Evolutionary conservation across 768 basidiomycete genomes (phyloP).

Genomic region (Rhodosporidiobolus odoratus): DNA sequence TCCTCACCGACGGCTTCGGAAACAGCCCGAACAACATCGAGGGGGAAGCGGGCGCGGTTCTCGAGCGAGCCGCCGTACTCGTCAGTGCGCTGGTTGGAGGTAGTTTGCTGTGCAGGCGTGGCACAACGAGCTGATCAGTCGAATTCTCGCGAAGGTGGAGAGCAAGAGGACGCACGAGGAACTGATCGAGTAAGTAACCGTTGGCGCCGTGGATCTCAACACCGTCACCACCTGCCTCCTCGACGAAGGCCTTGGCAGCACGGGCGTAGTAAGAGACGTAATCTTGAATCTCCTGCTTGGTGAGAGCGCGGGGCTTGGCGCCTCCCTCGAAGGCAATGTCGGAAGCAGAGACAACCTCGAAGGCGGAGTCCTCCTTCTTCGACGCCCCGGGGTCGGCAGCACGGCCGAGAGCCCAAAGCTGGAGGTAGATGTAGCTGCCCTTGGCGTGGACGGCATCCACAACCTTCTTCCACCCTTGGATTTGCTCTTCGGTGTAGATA

Average conservation of each 20-base stretch:
- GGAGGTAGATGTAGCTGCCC: slow-evolving; percentile 55
- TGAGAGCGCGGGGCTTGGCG: slow-evolving; percentile 23
- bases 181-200: slow-evolving; percentile 41
- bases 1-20: slow-evolving; percentile 55
- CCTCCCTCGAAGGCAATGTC: slow-evolving; percentile 29
- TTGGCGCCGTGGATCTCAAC: slow-evolving; percentile 54
- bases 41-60: slow-evolving; percentile 56
- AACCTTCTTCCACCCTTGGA: slow-evolving; percentile 58
- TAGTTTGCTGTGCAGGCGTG: too few relatives aligned
- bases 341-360: slow-evolving; percentile 30
- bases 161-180: too few relatives aligned
- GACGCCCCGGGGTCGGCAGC: slow-evolving; percentile 40
- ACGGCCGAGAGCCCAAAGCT: slow-evolving; percentile 60
- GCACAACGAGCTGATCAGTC: too few relatives aligned
- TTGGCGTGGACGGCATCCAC: slow-evolving; percentile 58
- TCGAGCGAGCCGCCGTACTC: slow-evolving; percentile 64
- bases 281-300: slow-evolving; percentile 49
- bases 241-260: slow-evolving; percentile 57
- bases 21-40: slow-evolving; percentile 57
- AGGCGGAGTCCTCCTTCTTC: neutral
- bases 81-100: slow-evolving; percentile 46
- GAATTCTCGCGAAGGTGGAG: too few relatives aligned
- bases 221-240: slow-evolving; percentile 67
- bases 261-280: slow-evolving; percentile 52
- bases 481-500: slow-evolving; percentile 61